phyloP scores from a whole-genome alignment of 2,329 filamentous ascomycete genomes.

The Fusarium penzigii region DNA sequence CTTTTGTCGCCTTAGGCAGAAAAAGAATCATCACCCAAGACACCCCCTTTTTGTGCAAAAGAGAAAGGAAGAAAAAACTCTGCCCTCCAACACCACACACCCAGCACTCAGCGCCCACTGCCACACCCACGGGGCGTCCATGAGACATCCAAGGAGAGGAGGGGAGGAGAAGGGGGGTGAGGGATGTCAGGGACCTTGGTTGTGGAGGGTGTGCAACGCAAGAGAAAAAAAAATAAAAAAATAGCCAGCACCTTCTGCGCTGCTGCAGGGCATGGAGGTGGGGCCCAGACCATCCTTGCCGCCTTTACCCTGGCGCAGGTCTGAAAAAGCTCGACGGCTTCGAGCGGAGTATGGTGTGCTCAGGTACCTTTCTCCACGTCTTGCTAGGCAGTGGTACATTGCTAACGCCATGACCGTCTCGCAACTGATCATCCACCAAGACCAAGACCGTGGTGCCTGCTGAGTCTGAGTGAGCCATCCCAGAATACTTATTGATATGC shows the following conservation, averaged over 20 bases:
- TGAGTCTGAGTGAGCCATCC: too few species aligned
- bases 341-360: conserved; percentile 25
- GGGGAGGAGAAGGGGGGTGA: conserved; percentile 11
- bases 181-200: too few species aligned
- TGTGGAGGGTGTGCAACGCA: too few species aligned
- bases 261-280: conserved; percentile 33
- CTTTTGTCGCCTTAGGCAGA: too few species aligned
- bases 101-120: too few species aligned
- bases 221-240: too few species aligned
- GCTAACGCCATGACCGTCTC: conserved; percentile 26
- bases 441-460: conserved; percentile 31
- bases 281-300: too few species aligned
- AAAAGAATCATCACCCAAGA: too few species aligned
- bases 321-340: conserved; percentile 23
- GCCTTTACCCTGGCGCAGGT: conserved; percentile 14
- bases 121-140: conserved; percentile 15
- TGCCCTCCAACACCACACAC: conserved; percentile 16
- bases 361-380: conserved; percentile 32
- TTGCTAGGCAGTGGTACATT: conserved; percentile 34
- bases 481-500: too few species aligned
- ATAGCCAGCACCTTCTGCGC: too few species aligned
- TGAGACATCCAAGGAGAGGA: conserved; percentile 15
- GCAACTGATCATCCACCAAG: conserved; percentile 32
- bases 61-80: conserved; percentile 7
- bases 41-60: too few species aligned